phyloP scores from a whole-genome alignment of 164 flowering plant genomes.

The Aristolochia fimbriata region DNA sequence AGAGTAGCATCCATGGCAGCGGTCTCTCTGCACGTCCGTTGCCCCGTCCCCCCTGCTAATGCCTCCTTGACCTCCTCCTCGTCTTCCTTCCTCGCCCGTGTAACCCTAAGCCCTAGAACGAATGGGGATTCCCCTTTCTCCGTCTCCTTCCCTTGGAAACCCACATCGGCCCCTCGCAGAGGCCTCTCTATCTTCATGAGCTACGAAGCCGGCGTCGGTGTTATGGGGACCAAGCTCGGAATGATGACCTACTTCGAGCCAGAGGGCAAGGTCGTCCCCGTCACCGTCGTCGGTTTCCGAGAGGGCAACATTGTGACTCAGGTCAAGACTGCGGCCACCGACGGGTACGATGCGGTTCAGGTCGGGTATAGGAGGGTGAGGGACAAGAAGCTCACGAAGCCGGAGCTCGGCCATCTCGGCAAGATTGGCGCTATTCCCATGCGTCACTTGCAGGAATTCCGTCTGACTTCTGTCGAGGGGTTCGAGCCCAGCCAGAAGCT shows the following conservation, averaged over 20 bases:
- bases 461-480: slow-evolving; percentile 51
- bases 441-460: slow-evolving; percentile 91
- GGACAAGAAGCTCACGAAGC: slow-evolving; percentile 78
- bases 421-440: slow-evolving; percentile 75
- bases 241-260: slow-evolving; percentile 90
- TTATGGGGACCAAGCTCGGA: slow-evolving; percentile 94
- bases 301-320: slow-evolving; percentile 97
- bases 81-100: too few relatives aligned
- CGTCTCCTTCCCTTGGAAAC: background rate
- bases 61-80: too few relatives aligned
- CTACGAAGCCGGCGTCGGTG: slow-evolving; percentile 87
- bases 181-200: slow-evolving; percentile 21
- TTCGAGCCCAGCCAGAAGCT: slow-evolving; percentile 69
- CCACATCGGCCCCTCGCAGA: background rate
- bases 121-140: background rate
- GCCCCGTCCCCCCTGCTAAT: too few relatives aligned
- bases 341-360: slow-evolving; percentile 89
- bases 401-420: slow-evolving; percentile 79
- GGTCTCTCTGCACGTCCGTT: too few relatives aligned
- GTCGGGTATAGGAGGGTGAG: slow-evolving; percentile 81
- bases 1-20: too few relatives aligned
- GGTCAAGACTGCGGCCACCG: slow-evolving; percentile 73
- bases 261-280: slow-evolving; percentile 71
- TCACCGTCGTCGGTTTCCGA: slow-evolving; percentile 81
- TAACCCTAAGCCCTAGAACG: too few relatives aligned